Conservation (phyloP, 768 basidiomycete species). For the Hydnomerulius pinastri region DNA sequence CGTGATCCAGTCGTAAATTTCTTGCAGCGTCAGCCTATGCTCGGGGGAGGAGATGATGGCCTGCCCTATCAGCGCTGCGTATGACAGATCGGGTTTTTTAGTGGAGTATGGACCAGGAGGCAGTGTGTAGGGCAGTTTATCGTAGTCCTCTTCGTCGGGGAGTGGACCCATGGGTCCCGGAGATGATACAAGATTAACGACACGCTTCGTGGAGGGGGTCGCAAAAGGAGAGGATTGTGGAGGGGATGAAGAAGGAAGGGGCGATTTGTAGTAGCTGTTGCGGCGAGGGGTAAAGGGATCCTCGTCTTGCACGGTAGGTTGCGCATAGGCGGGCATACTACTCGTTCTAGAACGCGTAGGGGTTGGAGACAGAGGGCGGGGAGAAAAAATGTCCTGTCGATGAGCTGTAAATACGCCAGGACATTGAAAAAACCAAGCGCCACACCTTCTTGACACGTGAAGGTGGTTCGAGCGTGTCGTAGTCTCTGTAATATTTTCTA, state of each 20-base stretch:
- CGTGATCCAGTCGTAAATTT: conserved; percentile 96
- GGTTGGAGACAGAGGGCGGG: conserved; percentile 48
- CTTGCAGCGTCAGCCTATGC: conserved; percentile 86
- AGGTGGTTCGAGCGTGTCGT: conserved; percentile 33
- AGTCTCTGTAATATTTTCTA: conserved; percentile 58
- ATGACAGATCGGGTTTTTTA: conserved; percentile 83
- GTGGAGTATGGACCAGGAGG: conserved; percentile 84
- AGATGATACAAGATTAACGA: conserved; percentile 80
- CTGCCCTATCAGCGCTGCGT: conserved; percentile 95
- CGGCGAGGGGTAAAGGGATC: conserved; percentile 54
- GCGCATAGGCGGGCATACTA: conserved; percentile 31
- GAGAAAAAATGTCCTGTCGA: conserved; percentile 23
- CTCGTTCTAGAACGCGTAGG: conserved; percentile 37
- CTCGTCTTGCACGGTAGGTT: conserved; percentile 35
- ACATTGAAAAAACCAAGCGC: not conserved
- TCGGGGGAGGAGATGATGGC: conserved; percentile 85
- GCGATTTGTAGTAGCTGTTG: conserved; percentile 44
- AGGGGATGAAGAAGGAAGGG: conserved; percentile 63
- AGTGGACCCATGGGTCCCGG: conserved; percentile 74
- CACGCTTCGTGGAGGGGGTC: conserved; percentile 56
- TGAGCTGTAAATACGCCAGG: conserved; percentile 5
- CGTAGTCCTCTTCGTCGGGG: conserved; percentile 66
- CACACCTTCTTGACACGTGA: conserved; percentile 33
- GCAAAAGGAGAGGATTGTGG: conserved; percentile 59
- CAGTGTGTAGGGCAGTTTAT: conserved; percentile 69